These are phyloP conservation scores for Pleurotus tuber-regium DNA, from an alignment of 768 basidiomycete species.

Conservation along the genomic window DNA sequence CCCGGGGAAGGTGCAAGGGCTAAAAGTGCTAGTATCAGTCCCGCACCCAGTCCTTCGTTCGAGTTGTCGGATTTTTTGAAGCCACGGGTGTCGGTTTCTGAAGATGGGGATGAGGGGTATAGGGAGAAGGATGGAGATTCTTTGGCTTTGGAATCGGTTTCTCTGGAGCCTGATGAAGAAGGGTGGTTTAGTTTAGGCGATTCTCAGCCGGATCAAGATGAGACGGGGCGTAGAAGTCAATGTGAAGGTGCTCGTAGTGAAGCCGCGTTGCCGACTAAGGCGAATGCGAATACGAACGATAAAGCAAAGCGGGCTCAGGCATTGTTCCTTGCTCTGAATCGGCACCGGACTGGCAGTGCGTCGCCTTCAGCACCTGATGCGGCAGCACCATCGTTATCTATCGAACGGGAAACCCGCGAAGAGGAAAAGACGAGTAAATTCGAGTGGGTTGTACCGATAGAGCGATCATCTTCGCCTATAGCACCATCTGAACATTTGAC, in stretches of 20 bases:
- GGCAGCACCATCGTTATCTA: constrained; percentile 25
- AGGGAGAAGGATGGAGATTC: constrained; percentile 25
- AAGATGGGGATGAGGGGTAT: constrained; percentile 33
- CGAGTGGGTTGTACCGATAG: background rate
- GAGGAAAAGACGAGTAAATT: constrained; percentile 14
- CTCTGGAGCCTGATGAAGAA: constrained; percentile 39
- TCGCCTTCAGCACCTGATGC: constrained; percentile 36
- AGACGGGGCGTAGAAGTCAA: constrained; percentile 6
- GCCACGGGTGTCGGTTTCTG: constrained; percentile 36
- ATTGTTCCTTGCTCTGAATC: constrained; percentile 38
- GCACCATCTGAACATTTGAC: background rate
- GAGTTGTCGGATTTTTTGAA: constrained; percentile 25
- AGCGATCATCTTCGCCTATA: background rate
- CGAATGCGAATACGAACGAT: constrained; percentile 17
- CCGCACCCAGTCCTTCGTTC: constrained; percentile 22
- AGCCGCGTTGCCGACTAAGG: no score
- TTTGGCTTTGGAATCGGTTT: no score
- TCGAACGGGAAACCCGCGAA: constrained; percentile 9
- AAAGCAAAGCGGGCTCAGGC: constrained; percentile 41
- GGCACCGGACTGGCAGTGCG: constrained; percentile 24
- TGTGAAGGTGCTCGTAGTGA: background rate
- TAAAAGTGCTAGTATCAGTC: constrained; percentile 30
- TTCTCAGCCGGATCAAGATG: constrained; percentile 17
- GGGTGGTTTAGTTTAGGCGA: constrained; percentile 44
- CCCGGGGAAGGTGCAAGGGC: constrained; percentile 18